Percentiles rank a stretch among this genome's conserved stretches.
Conservation (phyloP, 208 protist species). For the Acanthamoeba polyphaga region DNA sequence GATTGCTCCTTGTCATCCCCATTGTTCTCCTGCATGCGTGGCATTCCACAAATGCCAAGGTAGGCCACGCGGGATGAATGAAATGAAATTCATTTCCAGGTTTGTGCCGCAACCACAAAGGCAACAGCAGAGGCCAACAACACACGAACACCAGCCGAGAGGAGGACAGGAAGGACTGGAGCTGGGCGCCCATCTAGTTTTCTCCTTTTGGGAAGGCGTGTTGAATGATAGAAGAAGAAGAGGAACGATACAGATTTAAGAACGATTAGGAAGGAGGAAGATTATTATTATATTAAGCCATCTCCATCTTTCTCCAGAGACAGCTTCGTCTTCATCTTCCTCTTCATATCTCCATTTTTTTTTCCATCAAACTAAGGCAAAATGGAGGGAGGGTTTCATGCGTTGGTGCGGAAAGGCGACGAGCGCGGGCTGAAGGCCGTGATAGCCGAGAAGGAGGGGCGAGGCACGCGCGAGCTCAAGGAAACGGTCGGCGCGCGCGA, state of each 20-base stretch:
- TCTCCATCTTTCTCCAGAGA: background rate
- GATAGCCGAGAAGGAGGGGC: background rate
- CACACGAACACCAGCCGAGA: background rate
- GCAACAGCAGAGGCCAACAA: background rate
- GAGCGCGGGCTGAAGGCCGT: background rate
- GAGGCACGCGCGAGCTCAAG: constrained; percentile 25
- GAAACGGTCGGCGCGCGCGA: constrained; percentile 12
- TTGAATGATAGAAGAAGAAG: background rate
- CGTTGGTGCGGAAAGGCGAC: background rate
- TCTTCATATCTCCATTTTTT: too few species aligned
- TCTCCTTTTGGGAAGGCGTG: background rate
- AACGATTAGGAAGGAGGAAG: background rate
- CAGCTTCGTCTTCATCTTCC: too few species aligned
- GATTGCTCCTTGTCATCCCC: background rate
- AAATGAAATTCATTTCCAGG: background rate
- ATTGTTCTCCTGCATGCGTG: background rate
- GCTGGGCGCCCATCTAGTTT: background rate
- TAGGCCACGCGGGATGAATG: background rate
- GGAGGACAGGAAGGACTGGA: background rate
- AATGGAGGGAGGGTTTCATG: background rate
- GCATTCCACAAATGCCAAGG: background rate
- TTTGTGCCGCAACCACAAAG: background rate
- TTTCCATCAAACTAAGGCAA: background rate
- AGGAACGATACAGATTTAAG: too few species aligned
- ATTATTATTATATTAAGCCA: background rate